These are phyloP conservation scores for Cadophora sp. DNA, from an alignment of 2,329 filamentous ascomycete genomes.

Conservation along the genomic window DNA sequence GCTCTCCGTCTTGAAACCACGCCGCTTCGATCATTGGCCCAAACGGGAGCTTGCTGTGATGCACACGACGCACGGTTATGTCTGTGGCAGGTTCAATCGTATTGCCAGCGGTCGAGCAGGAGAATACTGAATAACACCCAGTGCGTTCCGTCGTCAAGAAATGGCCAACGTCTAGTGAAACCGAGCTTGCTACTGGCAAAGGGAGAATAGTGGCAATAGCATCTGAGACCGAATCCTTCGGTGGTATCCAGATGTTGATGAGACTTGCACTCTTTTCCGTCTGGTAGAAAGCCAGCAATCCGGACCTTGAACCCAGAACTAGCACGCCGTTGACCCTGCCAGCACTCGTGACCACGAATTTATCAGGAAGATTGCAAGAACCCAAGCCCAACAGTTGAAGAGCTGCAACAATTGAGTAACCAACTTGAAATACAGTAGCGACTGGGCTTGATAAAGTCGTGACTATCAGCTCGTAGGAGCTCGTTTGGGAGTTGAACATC, in stretches of 20 bases:
- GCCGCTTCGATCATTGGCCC: conserved; percentile 79
- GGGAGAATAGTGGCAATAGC: conserved; percentile 72
- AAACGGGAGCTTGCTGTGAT: conserved; percentile 73
- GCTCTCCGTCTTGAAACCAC: conserved; percentile 62
- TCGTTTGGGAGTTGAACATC: conserved; percentile 23
- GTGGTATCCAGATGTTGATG: conserved; percentile 31
- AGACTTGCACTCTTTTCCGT: conserved; percentile 32
- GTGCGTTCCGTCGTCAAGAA: conserved; percentile 80
- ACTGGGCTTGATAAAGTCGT: conserved; percentile 46
- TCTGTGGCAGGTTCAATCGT: conserved; percentile 25
- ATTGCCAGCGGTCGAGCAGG: neutral
- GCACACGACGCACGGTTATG: conserved; percentile 54
- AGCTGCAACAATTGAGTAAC: conserved; percentile 22
- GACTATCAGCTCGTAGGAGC: conserved; percentile 33
- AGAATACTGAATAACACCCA: conserved; percentile 73
- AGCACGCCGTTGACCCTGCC: conserved; percentile 50
- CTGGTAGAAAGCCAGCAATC: conserved; percentile 58
- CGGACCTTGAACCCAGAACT: conserved; percentile 62
- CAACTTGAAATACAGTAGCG: conserved; percentile 44
- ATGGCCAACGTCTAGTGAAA: conserved; percentile 45
- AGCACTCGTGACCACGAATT: conserved; percentile 58
- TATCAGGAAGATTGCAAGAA: conserved; percentile 45
- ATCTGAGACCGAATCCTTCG: conserved; percentile 51
- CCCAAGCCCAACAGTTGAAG: neutral
- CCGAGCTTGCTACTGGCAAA: conserved; percentile 45